These are phyloP conservation scores for Ophiostoma sp. DNA, from an alignment of 2,329 filamentous ascomycete genomes.

Conservation along the genomic window DNA sequence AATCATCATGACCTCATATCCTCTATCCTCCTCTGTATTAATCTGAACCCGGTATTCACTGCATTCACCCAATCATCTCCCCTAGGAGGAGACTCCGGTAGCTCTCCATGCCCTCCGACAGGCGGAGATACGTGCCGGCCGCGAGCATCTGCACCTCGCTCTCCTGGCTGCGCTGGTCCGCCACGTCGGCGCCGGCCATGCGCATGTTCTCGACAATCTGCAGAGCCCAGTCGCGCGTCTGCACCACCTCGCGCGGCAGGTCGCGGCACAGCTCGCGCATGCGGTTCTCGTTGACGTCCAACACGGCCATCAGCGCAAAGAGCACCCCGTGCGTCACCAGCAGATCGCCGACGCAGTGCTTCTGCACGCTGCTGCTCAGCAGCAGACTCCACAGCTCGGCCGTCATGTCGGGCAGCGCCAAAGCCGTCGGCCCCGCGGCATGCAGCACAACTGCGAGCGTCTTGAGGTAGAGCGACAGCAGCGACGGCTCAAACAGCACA, in stretches of 20 bases:
- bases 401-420: conserved; percentile 73
- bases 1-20: conserved; percentile 7
- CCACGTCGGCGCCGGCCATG: conserved; percentile 43
- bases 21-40: not conserved
- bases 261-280: conserved; percentile 66
- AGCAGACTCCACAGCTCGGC: conserved; percentile 80
- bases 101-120: conserved; percentile 75
- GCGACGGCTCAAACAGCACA: conserved; percentile 66
- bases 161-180: conserved; percentile 58
- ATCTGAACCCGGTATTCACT: not conserved
- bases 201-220: conserved; percentile 62
- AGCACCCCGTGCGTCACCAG: conserved; percentile 66
- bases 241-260: conserved; percentile 70
- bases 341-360: conserved; percentile 52
- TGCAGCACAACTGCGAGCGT: conserved; percentile 80
- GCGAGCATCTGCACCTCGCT: conserved; percentile 73
- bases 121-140: conserved; percentile 69
- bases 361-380: conserved; percentile 56
- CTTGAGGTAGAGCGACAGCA: conserved; percentile 76
- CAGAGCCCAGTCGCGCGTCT: conserved; percentile 78
- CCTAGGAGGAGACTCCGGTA: conserved; percentile 75
- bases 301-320: conserved; percentile 69
- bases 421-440: conserved; percentile 72
- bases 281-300: conserved; percentile 75
- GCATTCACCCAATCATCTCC: conserved; percentile 45